Base-by-base conservation (phyloP, 225 moss, liverwort and hornwort species). In the Pleurozium schreberi region DNA sequence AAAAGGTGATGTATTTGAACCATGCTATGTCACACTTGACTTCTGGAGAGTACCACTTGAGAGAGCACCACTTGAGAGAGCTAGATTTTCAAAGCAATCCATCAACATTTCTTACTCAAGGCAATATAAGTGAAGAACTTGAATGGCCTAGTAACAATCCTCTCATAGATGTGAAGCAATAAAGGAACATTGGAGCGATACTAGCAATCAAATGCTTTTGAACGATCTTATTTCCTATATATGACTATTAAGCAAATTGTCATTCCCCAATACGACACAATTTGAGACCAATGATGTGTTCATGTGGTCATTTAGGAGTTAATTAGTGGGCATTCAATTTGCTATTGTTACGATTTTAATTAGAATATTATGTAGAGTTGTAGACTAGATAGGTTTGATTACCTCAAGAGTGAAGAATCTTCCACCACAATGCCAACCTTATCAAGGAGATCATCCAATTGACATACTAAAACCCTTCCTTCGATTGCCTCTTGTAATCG, bases 51-150 rank as follows among this genome's bases (percentile, higher is more conserved):
- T 81, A 62, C 0, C 22, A 6, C 22, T 14, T 81, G 45, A 3
- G 6, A 45, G 62, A 81, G 45, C 5, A 0, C 9, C 6, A 40
- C 28, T 3, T 0, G 3, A n/a, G n/a, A n/a, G n/a, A n/a, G n/a
- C n/a, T n/a, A n/a, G n/a, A n/a, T n/a, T n/a, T n/a, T n/a, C n/a
- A n/a, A n/a, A n/a, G n/a, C n/a, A n/a, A 60, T 43, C 8, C 12
- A 9, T 81, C 28, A 21, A 62, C 14, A 10, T 4, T 14, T 43
- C 0, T 43, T 42, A 33, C 62, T 62, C 81, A 14, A 62, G 33
- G 0, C 43, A 33, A 33, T n/a, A 3, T 0, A 1, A 33, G 4
- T 2, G 0, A 8, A 22, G 9, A 45, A 4, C 14, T 9, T 7
- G 4, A 9, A 13, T 81, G 61, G 81, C 62, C 22, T 33, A 0